Base-by-base conservation (phyloP, 169 alveolate species). In the Cryptosporidium xiaoi region DNA sequence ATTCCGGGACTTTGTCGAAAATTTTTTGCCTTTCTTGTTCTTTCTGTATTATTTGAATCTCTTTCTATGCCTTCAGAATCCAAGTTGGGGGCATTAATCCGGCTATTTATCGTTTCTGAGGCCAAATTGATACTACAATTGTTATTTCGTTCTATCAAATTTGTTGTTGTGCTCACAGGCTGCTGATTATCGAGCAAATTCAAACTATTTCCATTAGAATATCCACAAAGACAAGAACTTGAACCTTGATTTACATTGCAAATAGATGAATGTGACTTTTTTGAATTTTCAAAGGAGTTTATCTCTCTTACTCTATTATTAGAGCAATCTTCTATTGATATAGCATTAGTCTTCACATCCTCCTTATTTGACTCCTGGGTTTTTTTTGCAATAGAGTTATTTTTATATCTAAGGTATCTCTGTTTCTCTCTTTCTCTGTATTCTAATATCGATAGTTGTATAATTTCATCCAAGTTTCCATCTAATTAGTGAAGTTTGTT, bases 391-490 rank as follows among this genome's bases (percentile, higher is more conserved):
- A 34, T 20, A 0, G 36, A 7, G 16, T 62, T 13, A 27, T 62
- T 68, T 68, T 68, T 69, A 27, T 60, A 56, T 16, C 64, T 24
- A 24, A 77, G 64, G 56, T 60, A 77, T 40, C 46, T 56, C 18
- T 27, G 58, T 27, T 71, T 36, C 40, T 77, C 77, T 27, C 44
- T 62, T 16, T 77, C 77, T 62, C 87, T 56, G 64, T 77, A 77
- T 20, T 77, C 87, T 6, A 29, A 46, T 58, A 77, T 18, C 4
- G 65, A 68, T 18, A 29, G 24, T 40, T 62, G 50, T 13, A 77
- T 77, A 20, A 55, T 50, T n/a, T 77, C 50, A 5, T n/a, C 29
- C 29, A 20, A 53, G 1, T 20, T 16, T 4, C 0, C 64, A 53
- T 20, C 64, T 53, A 53, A 40, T 40, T 8, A 40, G 10, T 40